Evolutionary conservation across 371 early-diverging fungal species (phyloP).

Genomic region (Mucor sp.): DNA sequence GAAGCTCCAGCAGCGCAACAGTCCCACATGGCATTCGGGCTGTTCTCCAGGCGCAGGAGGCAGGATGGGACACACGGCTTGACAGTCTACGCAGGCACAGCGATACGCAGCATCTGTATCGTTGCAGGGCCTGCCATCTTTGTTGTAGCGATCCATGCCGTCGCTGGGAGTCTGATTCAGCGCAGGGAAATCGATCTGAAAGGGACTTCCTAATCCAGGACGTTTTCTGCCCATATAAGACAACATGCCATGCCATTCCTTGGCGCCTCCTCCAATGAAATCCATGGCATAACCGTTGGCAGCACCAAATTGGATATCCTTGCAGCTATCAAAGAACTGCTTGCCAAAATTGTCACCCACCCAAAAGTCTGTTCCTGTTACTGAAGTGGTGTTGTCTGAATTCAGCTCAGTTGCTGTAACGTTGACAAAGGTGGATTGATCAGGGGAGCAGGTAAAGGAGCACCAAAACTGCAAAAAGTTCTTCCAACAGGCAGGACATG

Average conservation of each 20-base stretch:
- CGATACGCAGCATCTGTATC: constrained; percentile 59
- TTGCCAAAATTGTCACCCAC: constrained; percentile 63
- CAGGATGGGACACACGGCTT: constrained; percentile 58
- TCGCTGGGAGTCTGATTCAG: constrained; percentile 25
- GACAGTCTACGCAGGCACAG: constrained; percentile 79
- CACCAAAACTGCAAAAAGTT: constrained; percentile 78
- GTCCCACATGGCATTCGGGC: constrained; percentile 55
- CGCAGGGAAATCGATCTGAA: constrained; percentile 69
- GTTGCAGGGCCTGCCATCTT: constrained; percentile 57
- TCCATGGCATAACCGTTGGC: constrained; percentile 76
- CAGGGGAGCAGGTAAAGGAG: constrained; percentile 70
- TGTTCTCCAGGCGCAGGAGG: constrained; percentile 53
- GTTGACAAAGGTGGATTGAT: constrained; percentile 74
- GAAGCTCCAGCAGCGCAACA: constrained; percentile 62
- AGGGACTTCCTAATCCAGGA: constrained; percentile 66
- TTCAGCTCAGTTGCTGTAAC: constrained; percentile 45
- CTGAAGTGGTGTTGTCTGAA: constrained; percentile 29
- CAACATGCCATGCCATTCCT: constrained; percentile 68
- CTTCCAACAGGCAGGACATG: constrained; percentile 81
- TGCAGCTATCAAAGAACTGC: constrained; percentile 74
- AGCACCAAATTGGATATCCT: constrained; percentile 73
- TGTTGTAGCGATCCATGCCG: constrained; percentile 39
- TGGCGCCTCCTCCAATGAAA: constrained; percentile 76
- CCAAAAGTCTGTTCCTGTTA: constrained; percentile 58
- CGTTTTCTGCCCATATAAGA: constrained; percentile 67